Percentiles rank a stretch among this genome's conserved stretches.
Conservation (phyloP, 441 rosid genomes). For the Croton setiger region DNA sequence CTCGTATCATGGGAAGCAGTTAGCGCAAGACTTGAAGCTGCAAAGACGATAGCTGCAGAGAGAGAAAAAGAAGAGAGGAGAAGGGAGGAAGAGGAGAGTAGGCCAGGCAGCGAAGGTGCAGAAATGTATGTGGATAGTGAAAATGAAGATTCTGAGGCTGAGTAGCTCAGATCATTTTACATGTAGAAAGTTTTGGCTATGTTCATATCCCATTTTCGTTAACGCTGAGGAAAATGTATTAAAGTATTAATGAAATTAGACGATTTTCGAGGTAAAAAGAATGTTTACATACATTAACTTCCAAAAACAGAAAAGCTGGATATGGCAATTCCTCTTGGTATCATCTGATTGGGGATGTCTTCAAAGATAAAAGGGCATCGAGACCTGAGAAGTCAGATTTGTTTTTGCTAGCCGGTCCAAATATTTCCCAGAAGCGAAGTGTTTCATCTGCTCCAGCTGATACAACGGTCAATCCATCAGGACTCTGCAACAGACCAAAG, state of each 20-base stretch:
- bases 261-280: background rate
- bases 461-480: slow-evolving; percentile 46
- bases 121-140: slow-evolving; percentile 54
- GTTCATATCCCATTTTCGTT: background rate
- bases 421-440: slow-evolving; percentile 48
- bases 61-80: slow-evolving; percentile 55
- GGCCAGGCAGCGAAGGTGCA: slow-evolving; percentile 24
- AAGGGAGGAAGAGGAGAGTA: slow-evolving; percentile 41
- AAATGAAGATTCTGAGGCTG: slow-evolving; percentile 44
- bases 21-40: slow-evolving; percentile 56
- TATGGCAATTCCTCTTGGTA: background rate
- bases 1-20: slow-evolving; percentile 94
- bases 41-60: slow-evolving; percentile 52
- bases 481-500: slow-evolving; percentile 31
- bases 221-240: background rate
- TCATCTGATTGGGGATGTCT: slow-evolving; percentile 39
- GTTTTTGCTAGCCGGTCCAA: slow-evolving; percentile 37
- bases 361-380: slow-evolving; percentile 39
- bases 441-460: slow-evolving; percentile 51
- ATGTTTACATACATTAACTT: background rate
- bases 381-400: slow-evolving; percentile 30
- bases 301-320: background rate
- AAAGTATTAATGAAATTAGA: background rate
- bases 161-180: slow-evolving; percentile 23
- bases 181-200: slow-evolving; percentile 5